A percentile compares a stretch with the other conserved stretches of the same genome.
These are phyloP conservation scores for Chiua sp. DNA, from an alignment of 1,284 basidiomycete species.

Conservation along the genomic window DNA sequence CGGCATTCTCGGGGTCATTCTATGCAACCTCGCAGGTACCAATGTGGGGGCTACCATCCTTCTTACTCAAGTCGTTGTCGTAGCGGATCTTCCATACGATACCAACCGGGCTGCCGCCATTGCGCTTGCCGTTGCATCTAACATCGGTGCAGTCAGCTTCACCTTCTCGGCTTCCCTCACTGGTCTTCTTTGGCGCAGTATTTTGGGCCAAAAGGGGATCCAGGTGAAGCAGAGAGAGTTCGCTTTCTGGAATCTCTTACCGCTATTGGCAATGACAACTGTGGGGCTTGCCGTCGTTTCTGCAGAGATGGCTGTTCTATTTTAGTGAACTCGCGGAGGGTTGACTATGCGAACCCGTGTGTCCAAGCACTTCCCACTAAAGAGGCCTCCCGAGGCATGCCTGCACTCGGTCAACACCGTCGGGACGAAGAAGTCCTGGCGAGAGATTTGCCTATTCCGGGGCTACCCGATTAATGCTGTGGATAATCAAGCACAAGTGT, in stretches of 20 bases:
- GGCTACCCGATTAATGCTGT: too few species aligned
- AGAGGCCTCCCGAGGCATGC: not conserved
- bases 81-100: slow-evolving; percentile 28
- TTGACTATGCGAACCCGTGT: not conserved
- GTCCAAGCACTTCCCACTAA: too few species aligned
- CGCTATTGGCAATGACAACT: slow-evolving; percentile 56
- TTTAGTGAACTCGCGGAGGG: slow-evolving; percentile 19
- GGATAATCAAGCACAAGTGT: too few species aligned
- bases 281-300: slow-evolving; percentile 62
- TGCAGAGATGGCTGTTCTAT: slow-evolving; percentile 68
- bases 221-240: slow-evolving; percentile 71
- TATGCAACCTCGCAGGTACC: slow-evolving; percentile 92
- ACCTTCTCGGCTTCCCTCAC: slow-evolving; percentile 92
- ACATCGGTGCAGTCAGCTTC: slow-evolving; percentile 92
- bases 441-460: too few species aligned
- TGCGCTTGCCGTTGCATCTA: slow-evolving; percentile 82
- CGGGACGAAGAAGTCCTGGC: not conserved
- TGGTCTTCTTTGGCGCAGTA: slow-evolving; percentile 86
- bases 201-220: slow-evolving; percentile 82
- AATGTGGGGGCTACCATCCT: slow-evolving; percentile 98
- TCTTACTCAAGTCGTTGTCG: slow-evolving; percentile 61
- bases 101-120: slow-evolving; percentile 50
- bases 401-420: not conserved
- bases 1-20: slow-evolving; percentile 67
- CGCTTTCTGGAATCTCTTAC: slow-evolving; percentile 73